Evolutionary conservation across 148 eudicot genomes (phyloP).

Genomic region (Chenopodium album): DNA sequence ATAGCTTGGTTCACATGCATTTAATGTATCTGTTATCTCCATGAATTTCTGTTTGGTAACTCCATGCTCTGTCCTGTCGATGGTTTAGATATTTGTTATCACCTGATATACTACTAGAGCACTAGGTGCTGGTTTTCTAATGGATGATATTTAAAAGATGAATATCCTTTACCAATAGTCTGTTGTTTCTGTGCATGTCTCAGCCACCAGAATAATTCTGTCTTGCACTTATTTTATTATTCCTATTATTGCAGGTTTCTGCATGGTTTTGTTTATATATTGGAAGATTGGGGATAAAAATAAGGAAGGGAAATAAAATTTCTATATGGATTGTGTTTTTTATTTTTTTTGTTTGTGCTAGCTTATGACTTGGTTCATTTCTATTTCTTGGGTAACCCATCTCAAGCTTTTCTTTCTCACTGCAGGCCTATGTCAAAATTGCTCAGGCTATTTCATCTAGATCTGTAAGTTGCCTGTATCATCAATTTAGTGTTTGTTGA

Average conservation of each 20-base stretch:
- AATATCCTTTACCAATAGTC: background rate
- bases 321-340: background rate
- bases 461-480: conserved; percentile 62
- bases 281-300: background rate
- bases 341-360: background rate
- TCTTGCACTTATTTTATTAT: background rate
- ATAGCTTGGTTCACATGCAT: background rate
- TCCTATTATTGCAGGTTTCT: background rate
- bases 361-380: background rate
- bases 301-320: background rate
- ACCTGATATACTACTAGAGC: background rate
- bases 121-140: background rate
- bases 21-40: no score
- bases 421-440: conserved; percentile 93
- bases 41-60: background rate
- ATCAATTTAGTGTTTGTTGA: background rate
- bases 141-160: background rate
- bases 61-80: background rate
- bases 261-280: background rate
- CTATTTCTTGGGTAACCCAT: conserved; percentile 5
- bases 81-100: background rate
- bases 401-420: conserved; percentile 14
- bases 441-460: conserved; percentile 98
- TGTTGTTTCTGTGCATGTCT: background rate
- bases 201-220: background rate